Evolutionary conservation across 2,329 filamentous ascomycete genomes (phyloP), one percentile per base, ranked within the genome.

Genomic region (Colletotrichum sp.): DNA sequence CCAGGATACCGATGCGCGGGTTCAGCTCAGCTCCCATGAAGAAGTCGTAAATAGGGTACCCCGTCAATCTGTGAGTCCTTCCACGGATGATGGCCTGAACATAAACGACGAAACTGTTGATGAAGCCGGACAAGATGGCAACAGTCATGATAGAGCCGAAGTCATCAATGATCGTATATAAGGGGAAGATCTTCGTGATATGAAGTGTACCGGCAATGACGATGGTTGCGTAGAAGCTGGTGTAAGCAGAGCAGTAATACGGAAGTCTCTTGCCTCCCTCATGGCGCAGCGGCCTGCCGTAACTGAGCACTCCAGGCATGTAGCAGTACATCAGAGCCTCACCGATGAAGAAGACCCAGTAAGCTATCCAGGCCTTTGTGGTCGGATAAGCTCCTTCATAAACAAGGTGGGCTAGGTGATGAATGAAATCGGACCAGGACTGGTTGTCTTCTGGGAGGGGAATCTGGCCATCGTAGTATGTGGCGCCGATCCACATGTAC

Each of bases 21-120:
- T 98, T 98, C 73, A 98, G 89, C 87, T 98, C 95, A 6, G 95
- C 94, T 48, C 95, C 95, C 92, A 98, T 96, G 89, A 98, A 98
- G 87, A 98, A 98, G 86, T 98, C 95, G 82, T 98, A 98, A 82
- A 98, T 90, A 43, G 90, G 91, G 81, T 93, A 91, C 26, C 95
- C 95, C 8, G 95, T 98, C 96, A 99, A 98, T 78, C 96, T 94
- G 85, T 99, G 96, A 82, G 97, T 91, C 64, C 93, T 93, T 74
- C 96, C 96, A 74, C 97, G 94, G 77, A 88, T 88, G 73, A 96
- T 85, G 34, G 96, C 95, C 16, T 95, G 98, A 83, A 95, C 89
- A 86, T 99, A 99, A 71, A 96, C 96, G 68, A 96, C 87, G 80
- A 96, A 90, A 77, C 93, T 93, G 80, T 98, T 95, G 55, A 96